phyloP scores from a whole-genome alignment of 2,329 filamentous ascomycete genomes.

The Penicillium brasilianum region DNA sequence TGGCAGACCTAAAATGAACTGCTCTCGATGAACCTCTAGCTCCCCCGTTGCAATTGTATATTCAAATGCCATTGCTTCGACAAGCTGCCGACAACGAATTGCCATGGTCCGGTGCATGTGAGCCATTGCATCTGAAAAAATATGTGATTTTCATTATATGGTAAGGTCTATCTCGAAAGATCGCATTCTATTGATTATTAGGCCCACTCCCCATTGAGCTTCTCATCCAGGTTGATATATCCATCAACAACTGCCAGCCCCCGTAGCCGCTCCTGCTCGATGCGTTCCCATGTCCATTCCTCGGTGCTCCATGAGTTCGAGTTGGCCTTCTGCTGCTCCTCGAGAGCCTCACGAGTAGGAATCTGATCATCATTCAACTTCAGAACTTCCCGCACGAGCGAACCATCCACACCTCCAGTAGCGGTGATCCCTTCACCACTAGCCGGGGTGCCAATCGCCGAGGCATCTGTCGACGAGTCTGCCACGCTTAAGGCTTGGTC shows the following conservation, averaged over 20 bases:
- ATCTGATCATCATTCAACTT: conserved; percentile 40
- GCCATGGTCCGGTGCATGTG: no score
- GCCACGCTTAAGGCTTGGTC: conserved; percentile 26
- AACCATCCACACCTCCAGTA: conserved; percentile 41
- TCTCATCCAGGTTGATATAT: conserved; percentile 59
- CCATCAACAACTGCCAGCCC: conserved; percentile 61
- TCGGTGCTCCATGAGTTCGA: conserved; percentile 41
- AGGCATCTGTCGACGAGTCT: conserved; percentile 31
- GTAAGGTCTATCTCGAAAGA: background rate
- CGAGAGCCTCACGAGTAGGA: conserved; percentile 34
- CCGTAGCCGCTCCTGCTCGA: conserved; percentile 62
- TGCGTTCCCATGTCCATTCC: conserved; percentile 65
- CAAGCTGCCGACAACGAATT: no score
- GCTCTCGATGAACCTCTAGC: no score
- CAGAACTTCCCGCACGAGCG: conserved; percentile 44
- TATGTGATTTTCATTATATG: background rate
- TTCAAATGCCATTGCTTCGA: no score
- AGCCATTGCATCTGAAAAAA: no score
- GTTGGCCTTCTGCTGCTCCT: conserved; percentile 40
- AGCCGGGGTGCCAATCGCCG: conserved; percentile 40
- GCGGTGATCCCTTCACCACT: conserved; percentile 41
- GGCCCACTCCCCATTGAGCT: conserved; percentile 56
- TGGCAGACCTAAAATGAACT: no score
- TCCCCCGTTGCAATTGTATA: no score
- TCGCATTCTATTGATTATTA: conserved; percentile 9